phyloP scores from a whole-genome alignment of 345 rosid genomes.

The Gossypioides kirkii region DNA sequence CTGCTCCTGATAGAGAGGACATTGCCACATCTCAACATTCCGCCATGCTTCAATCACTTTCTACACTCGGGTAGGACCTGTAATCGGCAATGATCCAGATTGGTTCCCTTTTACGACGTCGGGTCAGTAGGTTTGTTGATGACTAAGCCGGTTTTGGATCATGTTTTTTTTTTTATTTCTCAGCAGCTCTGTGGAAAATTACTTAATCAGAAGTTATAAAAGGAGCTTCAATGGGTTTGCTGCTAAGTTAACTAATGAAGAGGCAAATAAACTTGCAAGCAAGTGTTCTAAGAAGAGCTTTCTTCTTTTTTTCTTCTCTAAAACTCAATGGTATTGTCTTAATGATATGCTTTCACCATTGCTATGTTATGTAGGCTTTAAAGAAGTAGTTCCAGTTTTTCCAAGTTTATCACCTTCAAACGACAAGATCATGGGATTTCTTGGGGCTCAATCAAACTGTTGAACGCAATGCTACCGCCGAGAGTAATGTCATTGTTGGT shows the following conservation, averaged over 20 bases:
- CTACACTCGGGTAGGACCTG: conserved; percentile 17
- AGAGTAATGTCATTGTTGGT: conserved; percentile 30
- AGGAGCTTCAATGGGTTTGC: conserved; percentile 65
- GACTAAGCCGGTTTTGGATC: no score
- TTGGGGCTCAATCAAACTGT: conserved; percentile 24
- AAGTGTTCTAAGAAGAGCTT: conserved; percentile 6
- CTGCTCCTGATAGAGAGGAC: conserved; percentile 28
- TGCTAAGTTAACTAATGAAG: conserved; percentile 37
- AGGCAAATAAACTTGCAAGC: conserved; percentile 33
- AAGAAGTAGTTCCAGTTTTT: conserved; percentile 8
- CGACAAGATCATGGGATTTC: conserved; percentile 40
- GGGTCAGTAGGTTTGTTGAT: no score
- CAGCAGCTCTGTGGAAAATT: conserved; percentile 22
- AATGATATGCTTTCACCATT: not conserved
- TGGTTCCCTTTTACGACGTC: no score
- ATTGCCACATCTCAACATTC: conserved; percentile 28
- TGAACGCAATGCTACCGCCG: conserved; percentile 3
- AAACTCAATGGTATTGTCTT: not conserved
- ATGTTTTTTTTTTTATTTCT: not conserved
- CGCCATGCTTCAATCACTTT: conserved; percentile 29
- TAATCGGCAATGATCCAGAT: no score
- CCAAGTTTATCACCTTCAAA: conserved; percentile 12
- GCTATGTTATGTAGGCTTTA: conserved; percentile 8
- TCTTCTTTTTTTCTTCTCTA: not conserved
- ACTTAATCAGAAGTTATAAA: conserved; percentile 43